Conservation (phyloP, 352 stramenopile species). For the Pythium aphanidermatum region DNA sequence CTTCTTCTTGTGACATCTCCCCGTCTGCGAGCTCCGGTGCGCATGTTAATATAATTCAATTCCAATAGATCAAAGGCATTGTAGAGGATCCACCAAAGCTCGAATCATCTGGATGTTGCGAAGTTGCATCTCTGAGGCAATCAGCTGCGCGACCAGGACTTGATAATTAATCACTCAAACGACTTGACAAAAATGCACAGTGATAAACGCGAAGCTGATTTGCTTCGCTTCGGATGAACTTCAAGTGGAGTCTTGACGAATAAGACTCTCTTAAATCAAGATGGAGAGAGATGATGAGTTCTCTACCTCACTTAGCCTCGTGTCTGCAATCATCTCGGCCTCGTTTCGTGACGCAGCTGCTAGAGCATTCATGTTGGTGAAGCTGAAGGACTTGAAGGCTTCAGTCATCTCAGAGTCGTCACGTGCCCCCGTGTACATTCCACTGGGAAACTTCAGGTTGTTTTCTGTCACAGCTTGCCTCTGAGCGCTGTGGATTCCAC, state of each 20-base stretch:
- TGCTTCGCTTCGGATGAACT: no score
- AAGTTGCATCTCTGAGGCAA: no score
- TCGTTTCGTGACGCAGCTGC: constrained; percentile 67
- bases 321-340: constrained; percentile 53
- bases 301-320: constrained; percentile 34
- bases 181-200: no score
- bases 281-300: constrained; percentile 48
- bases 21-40: no score
- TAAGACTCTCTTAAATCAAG: constrained; percentile 34
- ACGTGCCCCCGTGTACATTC: constrained; percentile 42
- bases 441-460: constrained; percentile 52
- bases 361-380: constrained; percentile 84
- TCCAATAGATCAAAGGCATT: no score
- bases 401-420: constrained; percentile 38
- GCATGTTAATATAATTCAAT: constrained; percentile 3
- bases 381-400: constrained; percentile 76
- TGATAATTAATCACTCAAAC: no score
- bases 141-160: no score
- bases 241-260: no score
- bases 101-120: no score
- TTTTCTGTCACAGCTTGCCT: no score
- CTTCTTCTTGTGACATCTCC: constrained; percentile 72
- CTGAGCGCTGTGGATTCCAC: not conserved
- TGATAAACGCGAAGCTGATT: no score
- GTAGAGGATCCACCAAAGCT: no score